Evolutionary conservation across 2,329 filamentous ascomycete genomes (phyloP).

Genomic region (Dactylellina cionopaga): DNA sequence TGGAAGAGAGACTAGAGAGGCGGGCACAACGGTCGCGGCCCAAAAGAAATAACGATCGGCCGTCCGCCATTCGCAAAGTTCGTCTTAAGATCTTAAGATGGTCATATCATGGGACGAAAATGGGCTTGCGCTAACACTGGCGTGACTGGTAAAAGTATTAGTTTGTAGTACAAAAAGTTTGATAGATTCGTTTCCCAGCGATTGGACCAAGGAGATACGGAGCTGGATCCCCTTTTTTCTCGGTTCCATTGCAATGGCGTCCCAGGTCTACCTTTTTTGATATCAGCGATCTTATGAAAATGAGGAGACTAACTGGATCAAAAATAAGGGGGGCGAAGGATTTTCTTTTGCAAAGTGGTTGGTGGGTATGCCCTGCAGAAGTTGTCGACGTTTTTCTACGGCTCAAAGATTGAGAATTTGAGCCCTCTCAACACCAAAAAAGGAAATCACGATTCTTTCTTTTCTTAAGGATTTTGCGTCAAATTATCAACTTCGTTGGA

Average conservation of each 20-base stretch:
- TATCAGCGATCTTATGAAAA: not conserved
- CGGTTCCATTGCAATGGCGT: not conserved
- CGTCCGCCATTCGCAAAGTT: not conserved
- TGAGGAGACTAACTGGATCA: not conserved
- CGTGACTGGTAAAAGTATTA: constrained; percentile 8
- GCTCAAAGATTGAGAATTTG: no score
- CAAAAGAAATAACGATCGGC: not conserved
- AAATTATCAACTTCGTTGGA: no score
- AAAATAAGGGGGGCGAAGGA: no score
- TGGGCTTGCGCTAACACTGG: not conserved
- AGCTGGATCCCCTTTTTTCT: not conserved
- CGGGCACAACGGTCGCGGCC: constrained; percentile 19
- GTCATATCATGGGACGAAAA: not conserved
- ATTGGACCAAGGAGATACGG: constrained; percentile 10
- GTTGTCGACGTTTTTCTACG: no score
- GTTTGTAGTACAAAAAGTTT: no score
- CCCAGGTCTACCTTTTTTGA: not conserved
- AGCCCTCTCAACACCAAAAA: constrained; percentile 25
- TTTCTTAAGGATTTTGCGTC: no score
- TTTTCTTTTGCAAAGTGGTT: no score
- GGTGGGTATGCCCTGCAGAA: no score
- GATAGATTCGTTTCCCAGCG: not conserved
- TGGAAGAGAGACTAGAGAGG: no score
- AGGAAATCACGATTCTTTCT: constrained; percentile 16
- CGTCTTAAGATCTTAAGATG: constrained; percentile 20